Conservation (phyloP, 2,329 filamentous ascomycete species). For the Xylaria digitata region DNA sequence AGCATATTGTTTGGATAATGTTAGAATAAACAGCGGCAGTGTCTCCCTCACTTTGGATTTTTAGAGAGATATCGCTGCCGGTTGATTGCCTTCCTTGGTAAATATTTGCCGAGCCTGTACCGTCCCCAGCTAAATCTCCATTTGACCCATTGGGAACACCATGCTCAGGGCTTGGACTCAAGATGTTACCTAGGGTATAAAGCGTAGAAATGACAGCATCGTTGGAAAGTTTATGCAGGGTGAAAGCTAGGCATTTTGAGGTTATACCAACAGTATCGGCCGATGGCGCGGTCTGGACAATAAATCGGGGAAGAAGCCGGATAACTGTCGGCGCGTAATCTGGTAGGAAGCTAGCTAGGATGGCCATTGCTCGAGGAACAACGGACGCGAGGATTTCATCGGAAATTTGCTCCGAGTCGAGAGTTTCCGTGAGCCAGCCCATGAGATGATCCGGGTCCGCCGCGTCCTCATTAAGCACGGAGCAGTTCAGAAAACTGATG, state of each 20-base stretch:
- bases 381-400: conserved; percentile 81
- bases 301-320: conserved; percentile 83
- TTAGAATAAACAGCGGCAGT: conserved; percentile 81
- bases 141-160: conserved; percentile 65
- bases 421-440: conserved; percentile 84
- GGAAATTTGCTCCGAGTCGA: conserved; percentile 84
- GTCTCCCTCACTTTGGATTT: conserved; percentile 81
- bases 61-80: conserved; percentile 83
- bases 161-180: conserved; percentile 76
- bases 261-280: conserved; percentile 78
- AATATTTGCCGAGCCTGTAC: conserved; percentile 55
- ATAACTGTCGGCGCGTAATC: conserved; percentile 79
- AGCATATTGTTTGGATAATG: conserved; percentile 94
- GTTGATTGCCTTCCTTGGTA: conserved; percentile 69
- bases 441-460: conserved; percentile 83
- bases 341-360: conserved; percentile 81
- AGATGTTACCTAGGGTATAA: conserved; percentile 94
- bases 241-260: conserved; percentile 84
- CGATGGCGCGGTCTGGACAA: conserved; percentile 83
- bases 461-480: conserved; percentile 81
- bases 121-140: conserved; percentile 55
- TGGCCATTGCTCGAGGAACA: conserved; percentile 82
- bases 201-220: conserved; percentile 95
- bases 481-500: conserved; percentile 86
- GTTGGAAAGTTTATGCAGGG: conserved; percentile 84